Evolutionary conservation across 2,329 filamentous ascomycete species (phyloP), one percentile per base, ranked within the genome.

Genomic region (Nectriaceae sp.): DNA sequence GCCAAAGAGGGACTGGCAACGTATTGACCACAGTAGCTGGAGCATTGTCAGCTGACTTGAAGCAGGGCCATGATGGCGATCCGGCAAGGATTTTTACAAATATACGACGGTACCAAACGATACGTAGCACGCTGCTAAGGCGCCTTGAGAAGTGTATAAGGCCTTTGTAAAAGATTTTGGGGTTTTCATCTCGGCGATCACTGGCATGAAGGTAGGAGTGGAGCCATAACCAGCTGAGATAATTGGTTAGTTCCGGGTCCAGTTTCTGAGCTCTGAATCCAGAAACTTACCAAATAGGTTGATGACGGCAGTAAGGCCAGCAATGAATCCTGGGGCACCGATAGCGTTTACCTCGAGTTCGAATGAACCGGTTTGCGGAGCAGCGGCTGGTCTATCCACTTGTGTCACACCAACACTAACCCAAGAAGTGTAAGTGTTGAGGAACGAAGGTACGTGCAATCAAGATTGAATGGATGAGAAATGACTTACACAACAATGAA

Each of bases 1-100:
- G 70, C 74, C 5, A 76, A 65, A 2, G 73, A 71, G 0, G 73
- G 74, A 0, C 70, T 74, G 0, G 72, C 67, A 3, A 76, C 70
- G 45, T 68, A 74, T 1, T 68, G 68, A 0, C 74, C 73, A 47
- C 70, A 74, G 51, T 64, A 75, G 44, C 68, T 69, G 57, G 16
- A 47, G 19, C 16, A 20, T 46, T 3, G 26, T 31, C 15, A 31
- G 26, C n/a, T 31, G 26, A 31, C 26, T 31, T 15, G 15, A 31
- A n/a, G n/a, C n/a, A n/a, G n/a, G n/a, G n/a, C n/a, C 26, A 31
- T 31, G 26, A 31, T 31, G 15, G 26, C n/a, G n/a, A n/a, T n/a
- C n/a, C n/a, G n/a, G n/a, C n/a, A n/a, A n/a, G n/a, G n/a, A n/a
- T 31, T 8, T 16, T 18, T 40, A 59, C 56, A 50, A n/a, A 24